phyloP scores from a whole-genome alignment of 306 rosid species.

The Corylus avellana region DNA sequence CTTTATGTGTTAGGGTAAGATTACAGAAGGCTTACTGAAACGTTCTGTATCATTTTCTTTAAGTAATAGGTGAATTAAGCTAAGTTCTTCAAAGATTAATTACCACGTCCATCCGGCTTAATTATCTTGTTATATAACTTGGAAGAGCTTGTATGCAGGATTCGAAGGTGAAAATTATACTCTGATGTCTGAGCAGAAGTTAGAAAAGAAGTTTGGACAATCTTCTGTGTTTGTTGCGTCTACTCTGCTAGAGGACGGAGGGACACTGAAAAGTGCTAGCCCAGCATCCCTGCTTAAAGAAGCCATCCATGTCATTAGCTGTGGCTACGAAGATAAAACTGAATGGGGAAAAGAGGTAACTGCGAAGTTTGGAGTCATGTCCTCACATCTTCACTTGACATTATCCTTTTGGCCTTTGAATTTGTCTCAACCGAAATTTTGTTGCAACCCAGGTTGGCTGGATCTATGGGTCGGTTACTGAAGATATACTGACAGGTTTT shows the following conservation, averaged over 20 bases:
- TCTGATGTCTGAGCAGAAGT: constrained; percentile 33
- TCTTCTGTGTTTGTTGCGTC: constrained; percentile 65
- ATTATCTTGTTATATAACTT: constrained; percentile 14
- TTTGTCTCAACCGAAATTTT: neutral
- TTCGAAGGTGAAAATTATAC: constrained; percentile 30
- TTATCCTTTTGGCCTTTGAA: neutral
- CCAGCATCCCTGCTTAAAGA: constrained; percentile 62
- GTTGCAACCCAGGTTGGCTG: constrained; percentile 60
- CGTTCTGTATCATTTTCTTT: neutral
- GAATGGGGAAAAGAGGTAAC: constrained; percentile 89
- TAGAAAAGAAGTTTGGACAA: constrained; percentile 66
- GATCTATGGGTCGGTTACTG: constrained; percentile 75
- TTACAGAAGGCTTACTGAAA: neutral
- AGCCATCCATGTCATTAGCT: constrained; percentile 76
- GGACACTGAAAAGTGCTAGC: constrained; percentile 37
- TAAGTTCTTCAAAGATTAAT: neutral
- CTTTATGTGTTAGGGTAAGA: neutral
- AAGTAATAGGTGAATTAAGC: neutral
- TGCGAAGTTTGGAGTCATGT: neutral
- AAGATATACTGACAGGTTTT: constrained; percentile 70
- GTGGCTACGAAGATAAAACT: constrained; percentile 76
- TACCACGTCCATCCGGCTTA: neutral
- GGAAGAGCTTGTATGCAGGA: constrained; percentile 31
- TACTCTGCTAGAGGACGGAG: constrained; percentile 50
- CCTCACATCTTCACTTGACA: neutral